These are phyloP conservation scores for Picochlorum costavermella DNA, from an alignment of 139 green algal species.

Conservation along the genomic window DNA sequence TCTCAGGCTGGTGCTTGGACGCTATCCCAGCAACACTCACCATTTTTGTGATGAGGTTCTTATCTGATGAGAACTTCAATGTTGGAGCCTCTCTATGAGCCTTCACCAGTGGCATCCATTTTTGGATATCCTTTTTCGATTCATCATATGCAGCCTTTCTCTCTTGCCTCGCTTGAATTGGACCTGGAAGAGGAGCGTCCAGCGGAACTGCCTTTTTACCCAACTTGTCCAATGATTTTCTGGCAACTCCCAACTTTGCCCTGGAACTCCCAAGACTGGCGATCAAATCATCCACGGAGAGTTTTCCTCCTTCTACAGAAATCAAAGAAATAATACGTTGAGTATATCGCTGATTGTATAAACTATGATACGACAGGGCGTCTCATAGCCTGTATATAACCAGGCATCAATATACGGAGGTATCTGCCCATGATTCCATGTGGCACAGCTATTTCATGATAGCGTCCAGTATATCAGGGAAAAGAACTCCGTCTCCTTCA, in stretches of 20 bases:
- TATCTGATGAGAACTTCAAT: constrained; percentile 57
- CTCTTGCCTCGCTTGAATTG: constrained; percentile 55
- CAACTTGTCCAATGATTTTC: constrained; percentile 61
- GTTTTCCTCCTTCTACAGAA: constrained; percentile 26
- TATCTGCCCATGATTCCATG: constrained; percentile 26
- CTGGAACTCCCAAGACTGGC: constrained; percentile 28
- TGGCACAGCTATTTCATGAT: not conserved
- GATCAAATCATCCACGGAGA: constrained; percentile 70
- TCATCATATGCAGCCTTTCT: constrained; percentile 81
- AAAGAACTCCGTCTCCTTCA: constrained; percentile 24
- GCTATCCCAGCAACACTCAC: constrained; percentile 52
- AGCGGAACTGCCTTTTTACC: constrained; percentile 35
- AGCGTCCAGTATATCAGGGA: constrained; percentile 11
- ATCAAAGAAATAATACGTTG: not conserved
- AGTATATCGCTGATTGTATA: constrained; percentile 5
- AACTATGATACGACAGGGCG: not conserved
- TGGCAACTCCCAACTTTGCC: constrained; percentile 35
- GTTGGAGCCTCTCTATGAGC: constrained; percentile 86
- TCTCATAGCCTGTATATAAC: not conserved
- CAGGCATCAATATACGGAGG: constrained; percentile 20
- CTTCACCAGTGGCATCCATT: constrained; percentile 89
- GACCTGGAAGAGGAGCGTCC: constrained; percentile 47
- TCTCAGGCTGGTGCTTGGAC: constrained; percentile 50
- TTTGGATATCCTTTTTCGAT: constrained; percentile 67
- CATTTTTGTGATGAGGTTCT: constrained; percentile 11